Evolutionary conservation across 306 rosid species (phyloP).

Genomic region (Betula pendula): DNA sequence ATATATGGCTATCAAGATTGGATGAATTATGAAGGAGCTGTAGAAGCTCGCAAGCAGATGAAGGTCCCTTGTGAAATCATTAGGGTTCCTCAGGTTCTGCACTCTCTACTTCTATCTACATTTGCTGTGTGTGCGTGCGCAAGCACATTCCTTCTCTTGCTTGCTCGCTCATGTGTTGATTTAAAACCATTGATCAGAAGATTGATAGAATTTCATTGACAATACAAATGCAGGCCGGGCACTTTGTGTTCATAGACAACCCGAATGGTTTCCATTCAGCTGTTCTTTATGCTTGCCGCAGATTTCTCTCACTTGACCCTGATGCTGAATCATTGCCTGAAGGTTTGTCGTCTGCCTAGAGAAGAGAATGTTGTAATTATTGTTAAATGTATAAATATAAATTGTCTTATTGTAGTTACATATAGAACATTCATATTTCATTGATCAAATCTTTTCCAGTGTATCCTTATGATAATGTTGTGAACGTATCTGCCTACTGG

Average conservation of each 20-base stretch:
- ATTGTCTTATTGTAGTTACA: not conserved
- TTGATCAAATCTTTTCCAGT: not conserved
- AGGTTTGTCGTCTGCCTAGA: conserved; percentile 64
- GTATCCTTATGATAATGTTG: not conserved
- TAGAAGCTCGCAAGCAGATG: conserved; percentile 89
- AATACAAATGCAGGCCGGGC: conserved; percentile 69
- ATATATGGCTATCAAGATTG: conserved; percentile 88
- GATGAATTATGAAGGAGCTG: conserved; percentile 90
- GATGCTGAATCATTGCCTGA: conserved; percentile 62
- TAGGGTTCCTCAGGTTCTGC: conserved; percentile 81
- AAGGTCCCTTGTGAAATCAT: conserved; percentile 88
- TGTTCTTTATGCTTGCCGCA: conserved; percentile 72
- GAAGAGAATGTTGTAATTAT: conserved; percentile 5
- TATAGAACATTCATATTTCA: not conserved
- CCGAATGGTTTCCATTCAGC: conserved; percentile 79
- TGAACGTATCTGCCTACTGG: not conserved
- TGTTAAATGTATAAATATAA: not conserved
- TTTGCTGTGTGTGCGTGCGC: not conserved
- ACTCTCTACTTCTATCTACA: conserved; percentile 18
- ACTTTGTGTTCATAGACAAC: conserved; percentile 85
- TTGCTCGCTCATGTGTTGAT: not conserved
- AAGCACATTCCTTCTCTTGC: not conserved
- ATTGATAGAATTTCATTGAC: not conserved
- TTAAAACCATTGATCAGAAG: not conserved
- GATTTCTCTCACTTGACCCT: conserved; percentile 61